Evolutionary conservation across 768 basidiomycete genomes (phyloP).

Genomic region (Leccinellum luteum): DNA sequence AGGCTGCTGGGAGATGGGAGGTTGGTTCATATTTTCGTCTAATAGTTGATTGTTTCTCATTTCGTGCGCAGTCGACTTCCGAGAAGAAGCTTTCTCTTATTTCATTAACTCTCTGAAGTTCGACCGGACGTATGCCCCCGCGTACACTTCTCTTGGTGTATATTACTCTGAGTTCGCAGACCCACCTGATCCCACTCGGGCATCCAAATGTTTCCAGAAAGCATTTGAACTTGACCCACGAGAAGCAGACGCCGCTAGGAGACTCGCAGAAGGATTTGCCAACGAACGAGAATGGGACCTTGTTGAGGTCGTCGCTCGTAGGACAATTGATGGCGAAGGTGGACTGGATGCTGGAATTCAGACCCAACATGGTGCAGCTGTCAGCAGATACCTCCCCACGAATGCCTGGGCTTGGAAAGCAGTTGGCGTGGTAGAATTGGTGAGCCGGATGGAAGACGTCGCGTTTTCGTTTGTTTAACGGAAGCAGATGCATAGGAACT

Average conservation of each 20-base stretch:
- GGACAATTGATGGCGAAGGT: conserved; percentile 93
- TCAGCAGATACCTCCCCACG: conserved; percentile 58
- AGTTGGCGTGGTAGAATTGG: conserved; percentile 86
- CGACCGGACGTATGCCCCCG: conserved; percentile 75
- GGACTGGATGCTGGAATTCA: conserved; percentile 61
- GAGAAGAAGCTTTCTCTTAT: conserved; percentile 68
- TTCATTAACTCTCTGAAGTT: conserved; percentile 82
- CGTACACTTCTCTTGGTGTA: conserved; percentile 90
- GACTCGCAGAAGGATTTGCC: conserved; percentile 86
- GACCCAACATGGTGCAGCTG: conserved; percentile 38
- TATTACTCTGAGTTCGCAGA: conserved; percentile 73
- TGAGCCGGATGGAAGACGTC: conserved; percentile 37
- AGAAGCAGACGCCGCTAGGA: conserved; percentile 79
- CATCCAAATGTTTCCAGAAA: conserved; percentile 96
- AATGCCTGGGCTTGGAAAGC: conserved; percentile 99
- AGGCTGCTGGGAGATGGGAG: conserved; percentile 67
- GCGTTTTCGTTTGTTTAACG: not conserved
- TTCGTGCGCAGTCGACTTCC: conserved; percentile 39
- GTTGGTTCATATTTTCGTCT: conserved; percentile 40
- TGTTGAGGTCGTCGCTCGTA: conserved; percentile 88
- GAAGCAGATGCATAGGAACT: conserved; percentile 62
- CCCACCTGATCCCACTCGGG: conserved; percentile 79
- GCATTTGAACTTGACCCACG: conserved; percentile 95
- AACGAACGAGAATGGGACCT: conserved; percentile 94
- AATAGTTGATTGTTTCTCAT: not conserved